A percentile compares a stretch with the other conserved stretches of the same genome.
Conservation (phyloP, 345 rosid genomes). For the Zanthoxylum bungeanum region DNA sequence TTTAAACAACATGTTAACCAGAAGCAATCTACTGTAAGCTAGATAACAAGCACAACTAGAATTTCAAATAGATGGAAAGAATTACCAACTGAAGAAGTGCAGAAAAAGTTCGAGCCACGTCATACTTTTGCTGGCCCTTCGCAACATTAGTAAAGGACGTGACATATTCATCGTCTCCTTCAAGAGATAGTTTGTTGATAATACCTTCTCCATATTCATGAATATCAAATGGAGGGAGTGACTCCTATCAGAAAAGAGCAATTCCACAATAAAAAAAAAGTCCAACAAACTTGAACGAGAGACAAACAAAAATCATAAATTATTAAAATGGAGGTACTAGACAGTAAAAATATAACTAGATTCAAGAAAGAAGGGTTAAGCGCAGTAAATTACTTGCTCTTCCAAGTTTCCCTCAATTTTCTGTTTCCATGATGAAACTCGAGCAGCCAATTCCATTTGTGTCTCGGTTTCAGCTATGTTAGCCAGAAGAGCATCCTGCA, state of each 20-base stretch:
- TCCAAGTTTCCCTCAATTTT: constrained; percentile 88
- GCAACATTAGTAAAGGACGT: constrained; percentile 64
- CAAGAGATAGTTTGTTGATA: constrained; percentile 53
- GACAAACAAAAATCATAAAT: background rate
- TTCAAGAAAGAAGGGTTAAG: constrained; percentile 4
- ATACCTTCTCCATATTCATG: constrained; percentile 77
- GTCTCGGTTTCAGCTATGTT: constrained; percentile 91
- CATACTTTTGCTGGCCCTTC: constrained; percentile 75
- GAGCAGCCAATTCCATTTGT: constrained; percentile 88
- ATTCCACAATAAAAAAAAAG: background rate
- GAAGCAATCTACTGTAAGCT: background rate
- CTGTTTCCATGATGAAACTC: constrained; percentile 91
- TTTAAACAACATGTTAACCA: background rate
- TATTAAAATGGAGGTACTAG: constrained; percentile 3
- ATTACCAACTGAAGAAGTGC: constrained; percentile 96
- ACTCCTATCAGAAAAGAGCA: constrained; percentile 50
- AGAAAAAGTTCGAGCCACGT: constrained; percentile 87
- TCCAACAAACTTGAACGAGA: background rate
- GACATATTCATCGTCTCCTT: constrained; percentile 31
- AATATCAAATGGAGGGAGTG: constrained; percentile 86
- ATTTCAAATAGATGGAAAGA: background rate
- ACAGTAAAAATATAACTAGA: background rate
- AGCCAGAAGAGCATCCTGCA: constrained; percentile 91
- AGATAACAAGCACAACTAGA: background rate
- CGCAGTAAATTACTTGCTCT: constrained; percentile 61